phyloP scores from a whole-genome alignment of 306 rosid genomes.

The Fragaria ananassa region DNA sequence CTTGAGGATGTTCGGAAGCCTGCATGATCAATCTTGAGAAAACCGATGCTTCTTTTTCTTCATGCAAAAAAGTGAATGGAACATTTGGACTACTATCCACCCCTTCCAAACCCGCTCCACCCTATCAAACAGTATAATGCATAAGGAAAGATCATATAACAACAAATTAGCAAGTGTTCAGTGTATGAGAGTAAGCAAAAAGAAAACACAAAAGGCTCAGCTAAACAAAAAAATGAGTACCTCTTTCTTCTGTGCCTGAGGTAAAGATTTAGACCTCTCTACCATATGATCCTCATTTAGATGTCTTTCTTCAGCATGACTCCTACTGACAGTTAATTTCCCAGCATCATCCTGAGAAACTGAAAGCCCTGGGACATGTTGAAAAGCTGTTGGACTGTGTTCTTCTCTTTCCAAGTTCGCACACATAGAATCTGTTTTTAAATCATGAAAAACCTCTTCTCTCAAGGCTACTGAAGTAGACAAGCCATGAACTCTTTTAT shows the following conservation, averaged over 20 bases:
- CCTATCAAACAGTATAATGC: slow-evolving; percentile 35
- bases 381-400: slow-evolving; percentile 30
- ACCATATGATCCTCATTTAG: slow-evolving; percentile 26
- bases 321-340: slow-evolving; percentile 13
- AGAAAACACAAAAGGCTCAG: background rate
- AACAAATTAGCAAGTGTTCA: background rate
- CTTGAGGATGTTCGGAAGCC: slow-evolving; percentile 19
- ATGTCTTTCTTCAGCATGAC: slow-evolving; percentile 32
- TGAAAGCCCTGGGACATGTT: slow-evolving; percentile 36
- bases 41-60: slow-evolving; percentile 24
- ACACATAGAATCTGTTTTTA: slow-evolving; percentile 22
- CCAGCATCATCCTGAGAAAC: slow-evolving; percentile 28
- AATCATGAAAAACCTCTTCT: slow-evolving; percentile 35
- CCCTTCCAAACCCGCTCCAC: slow-evolving; percentile 35
- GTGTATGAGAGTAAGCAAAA: background rate
- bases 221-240: slow-evolving; percentile 35
- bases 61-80: slow-evolving; percentile 23
- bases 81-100: slow-evolving; percentile 22
- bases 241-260: slow-evolving; percentile 41
- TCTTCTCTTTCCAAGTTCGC: slow-evolving; percentile 30
- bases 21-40: slow-evolving; percentile 28
- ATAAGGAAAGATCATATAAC: slow-evolving; percentile 12
- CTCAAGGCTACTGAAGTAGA: slow-evolving; percentile 29
- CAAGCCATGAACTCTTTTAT: slow-evolving; percentile 17
- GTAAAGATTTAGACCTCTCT: slow-evolving; percentile 36